Evolutionary conservation across 164 flowering plant species (phyloP).

Genomic region (Platanus orientalis): DNA sequence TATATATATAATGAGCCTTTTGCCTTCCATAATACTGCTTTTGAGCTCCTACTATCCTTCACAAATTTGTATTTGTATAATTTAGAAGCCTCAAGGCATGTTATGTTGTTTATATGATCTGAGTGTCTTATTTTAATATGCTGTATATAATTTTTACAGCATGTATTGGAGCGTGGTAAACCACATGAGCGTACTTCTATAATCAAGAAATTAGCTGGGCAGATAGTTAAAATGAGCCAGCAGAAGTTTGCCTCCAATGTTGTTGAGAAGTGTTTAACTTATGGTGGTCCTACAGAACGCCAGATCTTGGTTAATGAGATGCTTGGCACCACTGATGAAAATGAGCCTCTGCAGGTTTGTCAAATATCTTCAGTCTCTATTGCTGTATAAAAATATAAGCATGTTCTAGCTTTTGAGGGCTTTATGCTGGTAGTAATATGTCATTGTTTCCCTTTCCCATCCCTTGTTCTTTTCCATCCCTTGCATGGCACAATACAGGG

Average conservation of each 20-base stretch:
- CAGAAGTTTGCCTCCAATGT: constrained; percentile 94
- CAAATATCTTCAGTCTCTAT: not conserved
- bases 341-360: constrained; percentile 90
- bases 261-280: constrained; percentile 76
- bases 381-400: not conserved
- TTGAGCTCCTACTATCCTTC: not conserved
- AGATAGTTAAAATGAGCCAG: constrained; percentile 92
- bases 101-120: not conserved
- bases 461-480: not conserved
- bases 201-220: constrained; percentile 59
- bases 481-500: too few species aligned
- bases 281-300: constrained; percentile 67
- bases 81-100: too few species aligned
- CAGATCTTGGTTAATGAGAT: constrained; percentile 73
- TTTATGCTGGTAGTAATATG: not conserved
- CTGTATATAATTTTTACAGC: constrained; percentile 39
- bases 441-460: too few species aligned
- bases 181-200: constrained; percentile 76
- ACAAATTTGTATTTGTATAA: not conserved
- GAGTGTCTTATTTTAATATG: not conserved
- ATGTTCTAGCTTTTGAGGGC: not conserved
- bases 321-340: constrained; percentile 84
- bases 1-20: too few species aligned
- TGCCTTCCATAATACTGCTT: too few species aligned
- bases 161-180: constrained; percentile 91